Percentiles rank a stretch among this genome's conserved stretches.
Evolutionary conservation across 495 filamentous ascomycete species (phyloP).

Genomic region (Penicillium flavigenum): DNA sequence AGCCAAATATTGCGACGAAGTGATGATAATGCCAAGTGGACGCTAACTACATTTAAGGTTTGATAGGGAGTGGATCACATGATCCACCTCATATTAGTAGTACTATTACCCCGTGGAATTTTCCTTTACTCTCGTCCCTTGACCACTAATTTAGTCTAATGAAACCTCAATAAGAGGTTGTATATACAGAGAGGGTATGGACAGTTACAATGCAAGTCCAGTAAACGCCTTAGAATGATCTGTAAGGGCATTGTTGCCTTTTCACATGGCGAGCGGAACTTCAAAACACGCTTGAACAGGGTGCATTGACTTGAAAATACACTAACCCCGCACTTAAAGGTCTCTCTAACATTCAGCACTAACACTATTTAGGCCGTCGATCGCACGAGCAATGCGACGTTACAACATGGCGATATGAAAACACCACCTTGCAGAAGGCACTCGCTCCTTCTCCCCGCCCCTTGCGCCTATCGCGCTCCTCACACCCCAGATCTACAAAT

Average conservation of each 20-base stretch:
- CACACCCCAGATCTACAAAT: background rate
- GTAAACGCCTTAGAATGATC: background rate
- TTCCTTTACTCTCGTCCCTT: too few relatives aligned
- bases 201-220: background rate
- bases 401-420: background rate
- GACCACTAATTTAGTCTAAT: too few relatives aligned
- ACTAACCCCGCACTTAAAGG: constrained; percentile 7
- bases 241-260: background rate
- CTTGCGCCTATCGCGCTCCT: background rate
- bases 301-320: constrained; percentile 1
- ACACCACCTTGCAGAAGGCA: constrained; percentile 3
- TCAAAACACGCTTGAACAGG: background rate
- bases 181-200: too few relatives aligned
- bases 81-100: background rate
- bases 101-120: too few relatives aligned
- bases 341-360: constrained; percentile 3
- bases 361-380: constrained; percentile 6
- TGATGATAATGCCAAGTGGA: background rate
- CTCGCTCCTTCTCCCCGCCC: background rate
- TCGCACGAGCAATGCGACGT: constrained; percentile 12
- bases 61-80: background rate
- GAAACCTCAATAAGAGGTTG: too few relatives aligned
- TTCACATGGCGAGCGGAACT: background rate
- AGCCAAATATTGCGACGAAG: background rate
- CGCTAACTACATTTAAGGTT: background rate